A percentile compares a stretch with the other conserved stretches of the same genome.
Evolutionary conservation across 352 stramenopile genomes (phyloP).

Genomic region (Globisporangium uncinulatum): DNA sequence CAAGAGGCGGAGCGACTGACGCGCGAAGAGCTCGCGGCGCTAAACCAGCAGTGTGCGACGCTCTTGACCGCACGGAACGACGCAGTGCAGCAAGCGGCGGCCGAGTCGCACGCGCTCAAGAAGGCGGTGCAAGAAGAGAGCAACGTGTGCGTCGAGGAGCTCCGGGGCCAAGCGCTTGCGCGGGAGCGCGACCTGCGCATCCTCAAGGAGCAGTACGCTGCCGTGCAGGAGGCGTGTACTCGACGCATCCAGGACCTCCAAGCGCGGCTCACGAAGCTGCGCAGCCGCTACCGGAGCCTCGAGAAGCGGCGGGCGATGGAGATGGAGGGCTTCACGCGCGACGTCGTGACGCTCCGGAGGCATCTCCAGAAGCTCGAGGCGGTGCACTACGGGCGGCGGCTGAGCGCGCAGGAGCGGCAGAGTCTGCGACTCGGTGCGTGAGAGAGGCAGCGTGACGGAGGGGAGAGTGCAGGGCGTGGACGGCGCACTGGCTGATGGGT

Average conservation of each 20-base stretch:
- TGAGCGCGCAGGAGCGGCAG: slow-evolving; percentile 43
- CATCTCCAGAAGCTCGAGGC: slow-evolving; percentile 72
- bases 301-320: slow-evolving; percentile 73
- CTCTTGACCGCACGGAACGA: slow-evolving; percentile 37
- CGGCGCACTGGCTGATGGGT: neutral
- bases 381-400: slow-evolving; percentile 48
- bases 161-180: slow-evolving; percentile 47
- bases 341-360: slow-evolving; percentile 51
- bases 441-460: neutral
- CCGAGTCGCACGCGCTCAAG: slow-evolving; percentile 40
- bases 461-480: neutral
- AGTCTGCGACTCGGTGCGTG: slow-evolving; percentile 31
- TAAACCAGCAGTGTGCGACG: slow-evolving; percentile 33
- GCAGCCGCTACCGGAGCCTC: slow-evolving; percentile 49
- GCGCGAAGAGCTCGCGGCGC: slow-evolving; percentile 46
- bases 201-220: slow-evolving; percentile 71
- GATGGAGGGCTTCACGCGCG: slow-evolving; percentile 78
- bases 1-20: slow-evolving; percentile 53
- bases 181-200: slow-evolving; percentile 65
- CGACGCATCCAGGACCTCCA: slow-evolving; percentile 70
- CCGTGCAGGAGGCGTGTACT: slow-evolving; percentile 62
- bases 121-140: slow-evolving; percentile 48
- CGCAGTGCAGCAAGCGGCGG: slow-evolving; percentile 31
- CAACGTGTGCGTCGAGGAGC: slow-evolving; percentile 44
- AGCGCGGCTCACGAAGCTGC: slow-evolving; percentile 52